phyloP scores from a whole-genome alignment of 257 asterid genomes.

The Forsythia suspensa region DNA sequence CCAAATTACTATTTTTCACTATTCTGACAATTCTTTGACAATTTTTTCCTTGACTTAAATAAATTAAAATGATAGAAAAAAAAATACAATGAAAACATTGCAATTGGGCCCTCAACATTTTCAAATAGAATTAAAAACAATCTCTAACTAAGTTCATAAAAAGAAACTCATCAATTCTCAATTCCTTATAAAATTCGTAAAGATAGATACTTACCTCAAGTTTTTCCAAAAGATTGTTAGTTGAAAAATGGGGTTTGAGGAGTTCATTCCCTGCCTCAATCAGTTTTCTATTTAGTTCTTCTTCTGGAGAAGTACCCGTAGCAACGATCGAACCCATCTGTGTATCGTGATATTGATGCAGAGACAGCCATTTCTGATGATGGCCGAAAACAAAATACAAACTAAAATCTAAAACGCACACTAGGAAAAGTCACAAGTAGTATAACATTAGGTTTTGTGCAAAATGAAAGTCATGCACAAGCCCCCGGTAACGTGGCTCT shows the following conservation, averaged over 20 bases:
- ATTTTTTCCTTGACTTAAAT: no score
- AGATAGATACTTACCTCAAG: slow-evolving; percentile 18
- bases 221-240: slow-evolving; percentile 8
- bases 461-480: neutral
- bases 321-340: neutral
- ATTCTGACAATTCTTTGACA: no score
- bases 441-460: slow-evolving; percentile 10
- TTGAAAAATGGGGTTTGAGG: slow-evolving; percentile 19
- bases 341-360: neutral
- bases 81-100: no score
- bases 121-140: neutral
- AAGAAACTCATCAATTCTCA: no score
- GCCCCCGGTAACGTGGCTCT: slow-evolving; percentile 1
- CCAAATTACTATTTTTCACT: no score
- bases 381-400: neutral
- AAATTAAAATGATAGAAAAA: no score
- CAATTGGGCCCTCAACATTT: no score
- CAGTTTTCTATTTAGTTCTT: neutral
- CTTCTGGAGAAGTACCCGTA: neutral
- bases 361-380: slow-evolving; percentile 9
- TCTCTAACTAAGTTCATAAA: no score
- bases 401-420: no score
- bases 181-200: no score
- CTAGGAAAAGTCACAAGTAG: no score
- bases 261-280: neutral